Evolutionary conservation across 495 filamentous ascomycete genomes (phyloP), one percentile per base, ranked within the genome.

Genomic region (Parachaetomium inaequale): DNA sequence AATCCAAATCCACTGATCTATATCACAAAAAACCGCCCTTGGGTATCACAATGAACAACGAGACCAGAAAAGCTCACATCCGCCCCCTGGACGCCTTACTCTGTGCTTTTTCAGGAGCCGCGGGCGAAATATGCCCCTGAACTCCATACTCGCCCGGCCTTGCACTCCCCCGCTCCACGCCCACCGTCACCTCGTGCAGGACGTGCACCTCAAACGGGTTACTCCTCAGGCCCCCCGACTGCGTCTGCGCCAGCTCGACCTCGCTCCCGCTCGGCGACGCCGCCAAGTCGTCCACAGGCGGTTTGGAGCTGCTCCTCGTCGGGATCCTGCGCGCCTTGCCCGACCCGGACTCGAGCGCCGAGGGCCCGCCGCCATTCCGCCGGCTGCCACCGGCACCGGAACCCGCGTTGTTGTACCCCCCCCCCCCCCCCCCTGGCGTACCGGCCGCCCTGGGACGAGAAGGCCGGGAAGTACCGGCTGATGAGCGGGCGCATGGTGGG

Each of bases 401-500:
- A 19, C 4, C 5, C 25, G 42, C 3, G 31, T 26, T n/a, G 40
- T 15, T 26, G 28, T 28, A 49, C 28, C 57, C 38, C 17, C 51
- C 2, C 34, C n/a, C n/a, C n/a, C n/a, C n/a, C n/a, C n/a, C n/a
- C n/a, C n/a, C n/a, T 52, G 49, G 3, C 34, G 19, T 55, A 58
- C 1, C 55, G 50, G 42, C 59, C 55, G 12, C 34, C 7, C 32
- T 36, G 29, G 25, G 60, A 57, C n/a, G 11, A 34, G 12, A 71
- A 56, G 31, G 32, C 25, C 19, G 71, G 71, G 34, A 74, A 58
- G 55, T 79, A 67, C 15, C 68, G 68, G 15, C 70, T 68, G 28
- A 83, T 49, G 19, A 84, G 70, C 5, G 80, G 77, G 8, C 78
- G 73, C 2, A 79, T 74, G 51, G 76, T 78, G 32, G 82, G 77